Percentiles rank a stretch among this genome's conserved stretches.
These are phyloP conservation scores for Teratosphaeria pseudoeucalypti DNA, from an alignment of 2,329 filamentous ascomycete species.

Conservation along the genomic window DNA sequence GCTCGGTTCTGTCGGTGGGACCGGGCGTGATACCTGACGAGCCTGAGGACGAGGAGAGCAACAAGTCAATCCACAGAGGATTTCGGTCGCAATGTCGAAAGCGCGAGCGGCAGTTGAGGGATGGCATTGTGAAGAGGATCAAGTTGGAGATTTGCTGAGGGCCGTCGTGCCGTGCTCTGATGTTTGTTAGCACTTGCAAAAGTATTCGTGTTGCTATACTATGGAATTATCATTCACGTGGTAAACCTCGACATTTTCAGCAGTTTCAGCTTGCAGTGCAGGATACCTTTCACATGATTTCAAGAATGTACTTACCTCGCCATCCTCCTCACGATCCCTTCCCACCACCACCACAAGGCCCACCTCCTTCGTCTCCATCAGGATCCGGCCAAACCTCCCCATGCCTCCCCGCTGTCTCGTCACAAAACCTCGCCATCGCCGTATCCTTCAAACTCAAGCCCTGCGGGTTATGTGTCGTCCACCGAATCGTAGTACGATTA, in stretches of 20 bases:
- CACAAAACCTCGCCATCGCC: conserved; percentile 52
- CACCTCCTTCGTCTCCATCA: not conserved
- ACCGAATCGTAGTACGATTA: conserved; percentile 59
- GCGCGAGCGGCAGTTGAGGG: not conserved
- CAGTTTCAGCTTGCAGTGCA: no score
- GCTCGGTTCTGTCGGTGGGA: not conserved
- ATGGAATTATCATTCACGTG: no score
- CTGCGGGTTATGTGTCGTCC: conserved; percentile 60
- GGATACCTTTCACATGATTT: not conserved
- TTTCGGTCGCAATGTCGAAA: not conserved
- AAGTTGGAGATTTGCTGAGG: not conserved
- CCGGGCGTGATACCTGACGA: not conserved
- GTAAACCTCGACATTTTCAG: no score
- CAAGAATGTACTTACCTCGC: not conserved
- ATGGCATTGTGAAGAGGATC: not conserved
- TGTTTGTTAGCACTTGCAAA: no score
- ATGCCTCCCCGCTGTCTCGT: conserved; percentile 29
- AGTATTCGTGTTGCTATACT: no score
- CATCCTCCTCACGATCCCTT: not conserved
- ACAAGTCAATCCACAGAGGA: not conserved
- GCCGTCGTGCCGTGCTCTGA: no score
- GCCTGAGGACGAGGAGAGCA: not conserved
- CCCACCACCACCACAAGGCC: not conserved
- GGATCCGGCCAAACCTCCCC: conserved; percentile 12
- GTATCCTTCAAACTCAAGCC: conserved; percentile 58